phyloP scores from a whole-genome alignment of 208 protist species.

The Acanthamoeba culbertsoni region DNA sequence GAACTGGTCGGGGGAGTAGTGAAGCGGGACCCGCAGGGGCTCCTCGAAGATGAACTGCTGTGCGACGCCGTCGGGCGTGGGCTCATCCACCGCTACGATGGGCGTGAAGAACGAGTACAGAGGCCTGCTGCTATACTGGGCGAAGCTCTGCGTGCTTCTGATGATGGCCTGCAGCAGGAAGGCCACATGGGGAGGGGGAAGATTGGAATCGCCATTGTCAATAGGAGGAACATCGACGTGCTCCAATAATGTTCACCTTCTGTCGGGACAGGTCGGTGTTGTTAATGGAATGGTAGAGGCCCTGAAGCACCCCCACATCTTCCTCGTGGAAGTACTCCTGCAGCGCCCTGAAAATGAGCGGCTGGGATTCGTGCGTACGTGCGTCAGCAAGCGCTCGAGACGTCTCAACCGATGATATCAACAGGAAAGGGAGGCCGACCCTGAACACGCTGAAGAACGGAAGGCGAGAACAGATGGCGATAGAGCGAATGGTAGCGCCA shows the following conservation, averaged over 20 bases:
- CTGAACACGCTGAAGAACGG: slow-evolving; percentile 51
- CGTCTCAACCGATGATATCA: background rate
- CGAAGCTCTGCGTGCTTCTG: background rate
- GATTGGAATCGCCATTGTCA: no score
- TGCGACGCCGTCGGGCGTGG: background rate
- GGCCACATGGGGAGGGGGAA: no score
- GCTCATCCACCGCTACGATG: background rate
- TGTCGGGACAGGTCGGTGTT: slow-evolving; percentile 2
- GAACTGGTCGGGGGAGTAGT: slow-evolving; percentile 40
- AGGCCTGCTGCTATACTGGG: slow-evolving; percentile 33
- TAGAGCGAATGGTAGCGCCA: slow-evolving; percentile 39
- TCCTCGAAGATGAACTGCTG: slow-evolving; percentile 15
- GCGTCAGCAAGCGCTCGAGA: background rate
- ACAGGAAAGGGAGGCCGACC: background rate
- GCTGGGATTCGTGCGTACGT: background rate
- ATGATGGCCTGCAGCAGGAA: background rate
- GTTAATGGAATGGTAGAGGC: background rate
- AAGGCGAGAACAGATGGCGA: slow-evolving; percentile 33
- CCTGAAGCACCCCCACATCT: background rate
- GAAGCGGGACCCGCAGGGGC: slow-evolving; percentile 14
- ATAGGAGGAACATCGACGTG: no score
- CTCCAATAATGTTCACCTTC: no score
- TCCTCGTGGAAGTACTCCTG: slow-evolving; percentile 55
- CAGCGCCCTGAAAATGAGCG: slow-evolving; percentile 23
- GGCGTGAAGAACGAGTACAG: slow-evolving; percentile 48